Percentiles rank a stretch among this genome's conserved stretches.
These are phyloP conservation scores for Peniophora sp. DNA, from an alignment of 1,284 basidiomycete species.

Conservation along the genomic window DNA sequence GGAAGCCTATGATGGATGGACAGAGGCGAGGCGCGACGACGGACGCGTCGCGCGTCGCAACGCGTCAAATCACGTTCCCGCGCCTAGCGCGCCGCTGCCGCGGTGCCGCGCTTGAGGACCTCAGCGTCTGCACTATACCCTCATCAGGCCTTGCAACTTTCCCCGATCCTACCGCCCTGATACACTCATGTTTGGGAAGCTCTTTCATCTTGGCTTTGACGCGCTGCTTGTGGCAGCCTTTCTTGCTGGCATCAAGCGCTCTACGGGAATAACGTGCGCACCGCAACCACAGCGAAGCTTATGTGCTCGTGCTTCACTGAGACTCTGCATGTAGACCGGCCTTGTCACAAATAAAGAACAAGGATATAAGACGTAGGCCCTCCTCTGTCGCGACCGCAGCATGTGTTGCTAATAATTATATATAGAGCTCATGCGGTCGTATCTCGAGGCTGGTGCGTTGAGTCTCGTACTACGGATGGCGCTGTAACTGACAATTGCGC, in stretches of 20 bases:
- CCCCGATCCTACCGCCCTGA: background rate
- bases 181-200: slow-evolving; percentile 44
- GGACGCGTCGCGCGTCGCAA: no score
- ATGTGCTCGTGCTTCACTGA: background rate
- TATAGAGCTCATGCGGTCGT: slow-evolving; percentile 61
- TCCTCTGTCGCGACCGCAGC: background rate
- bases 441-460: slow-evolving; percentile 66
- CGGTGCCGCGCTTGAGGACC: background rate
- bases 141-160: background rate
- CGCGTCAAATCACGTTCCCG: no score
- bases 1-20: no score
- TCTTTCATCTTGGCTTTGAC: slow-evolving; percentile 71
- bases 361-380: slow-evolving; percentile 71
- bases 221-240: slow-evolving; percentile 71
- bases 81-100: no score
- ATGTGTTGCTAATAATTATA: slow-evolving; percentile 6
- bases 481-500: slow-evolving; percentile 1
- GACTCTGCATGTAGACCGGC: slow-evolving; percentile 44
- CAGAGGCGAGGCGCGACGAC: no score
- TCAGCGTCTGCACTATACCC: background rate
- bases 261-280: slow-evolving; percentile 74
- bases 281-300: background rate
- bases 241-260: slow-evolving; percentile 71
- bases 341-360: slow-evolving; percentile 67
- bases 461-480: background rate